Percentiles rank a stretch among this genome's conserved stretches.
Conservation (phyloP, 2,329 filamentous ascomycete genomes). For the Triangularia setosa region DNA sequence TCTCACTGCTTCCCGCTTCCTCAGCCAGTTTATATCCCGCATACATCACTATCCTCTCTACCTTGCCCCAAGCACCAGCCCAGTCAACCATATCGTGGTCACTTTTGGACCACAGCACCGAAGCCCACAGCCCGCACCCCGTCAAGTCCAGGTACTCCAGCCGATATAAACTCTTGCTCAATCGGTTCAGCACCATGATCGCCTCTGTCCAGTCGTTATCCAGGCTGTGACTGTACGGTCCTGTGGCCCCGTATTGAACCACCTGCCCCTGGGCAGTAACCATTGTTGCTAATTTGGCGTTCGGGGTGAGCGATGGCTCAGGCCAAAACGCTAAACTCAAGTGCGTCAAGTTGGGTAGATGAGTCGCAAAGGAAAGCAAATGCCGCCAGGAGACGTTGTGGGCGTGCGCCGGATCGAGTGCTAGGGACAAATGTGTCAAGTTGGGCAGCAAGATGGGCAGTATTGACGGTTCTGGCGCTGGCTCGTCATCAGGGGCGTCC, state of each 20-base stretch:
- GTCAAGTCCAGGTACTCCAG: conserved; percentile 60
- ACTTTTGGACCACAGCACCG: conserved; percentile 41
- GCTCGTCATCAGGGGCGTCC: conserved; percentile 39
- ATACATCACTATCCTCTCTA: conserved; percentile 42
- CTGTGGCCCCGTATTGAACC: conserved; percentile 53
- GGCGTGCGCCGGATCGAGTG: conserved; percentile 33
- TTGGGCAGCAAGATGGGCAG: conserved; percentile 40
- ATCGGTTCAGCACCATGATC: conserved; percentile 49
- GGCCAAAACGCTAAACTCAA: conserved; percentile 62
- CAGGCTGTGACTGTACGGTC: conserved; percentile 53
- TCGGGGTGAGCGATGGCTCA: conserved; percentile 53
- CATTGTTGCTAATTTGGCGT: conserved; percentile 47
- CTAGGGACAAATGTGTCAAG: conserved; percentile 59
- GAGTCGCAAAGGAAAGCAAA: conserved; percentile 50
- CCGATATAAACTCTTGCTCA: conserved; percentile 53
- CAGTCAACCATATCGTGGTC: conserved; percentile 52
- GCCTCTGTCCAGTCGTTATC: conserved; percentile 60
- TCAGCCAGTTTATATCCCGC: conserved; percentile 40
- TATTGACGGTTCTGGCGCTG: not conserved
- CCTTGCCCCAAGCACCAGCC: conserved; percentile 51
- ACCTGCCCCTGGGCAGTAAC: conserved; percentile 40
- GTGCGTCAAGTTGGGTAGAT: conserved; percentile 53
- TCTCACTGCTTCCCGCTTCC: conserved; percentile 9
- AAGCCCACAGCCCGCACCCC: conserved; percentile 54
- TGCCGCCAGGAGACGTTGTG: conserved; percentile 55